A percentile compares a stretch with the other conserved stretches of the same genome.
Conservation (phyloP, 2,329 filamentous ascomycete genomes). For the Calonectria hawksworthii region DNA sequence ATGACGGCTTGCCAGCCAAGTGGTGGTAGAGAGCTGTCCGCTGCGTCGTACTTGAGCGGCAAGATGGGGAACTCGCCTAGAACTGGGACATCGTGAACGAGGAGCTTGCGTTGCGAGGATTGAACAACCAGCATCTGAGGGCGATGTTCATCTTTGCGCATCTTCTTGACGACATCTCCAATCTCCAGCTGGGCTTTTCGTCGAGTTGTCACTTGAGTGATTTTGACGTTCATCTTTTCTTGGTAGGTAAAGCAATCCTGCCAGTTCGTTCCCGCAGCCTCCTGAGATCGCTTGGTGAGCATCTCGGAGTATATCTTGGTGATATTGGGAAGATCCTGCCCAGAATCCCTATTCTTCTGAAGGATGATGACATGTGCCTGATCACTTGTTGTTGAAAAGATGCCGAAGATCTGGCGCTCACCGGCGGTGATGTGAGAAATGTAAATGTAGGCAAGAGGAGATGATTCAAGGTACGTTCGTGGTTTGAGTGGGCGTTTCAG, state of each 20-base stretch:
- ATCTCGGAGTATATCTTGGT: constrained; percentile 89
- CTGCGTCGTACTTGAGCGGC: constrained; percentile 83
- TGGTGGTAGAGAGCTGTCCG: constrained; percentile 89
- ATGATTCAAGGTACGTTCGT: constrained; percentile 79
- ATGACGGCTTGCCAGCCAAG: constrained; percentile 95
- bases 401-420: constrained; percentile 91
- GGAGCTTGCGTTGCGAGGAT: constrained; percentile 84
- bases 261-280: constrained; percentile 78
- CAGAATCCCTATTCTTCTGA: constrained; percentile 82
- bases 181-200: constrained; percentile 92
- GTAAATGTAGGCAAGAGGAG: constrained; percentile 86
- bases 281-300: constrained; percentile 74
- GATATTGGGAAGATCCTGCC: constrained; percentile 89
- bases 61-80: constrained; percentile 89
- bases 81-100: constrained; percentile 88
- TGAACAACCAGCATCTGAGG: constrained; percentile 91
- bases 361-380: constrained; percentile 92
- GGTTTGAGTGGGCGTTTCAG: constrained; percentile 77
- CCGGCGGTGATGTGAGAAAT: constrained; percentile 93
- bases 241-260: constrained; percentile 90
- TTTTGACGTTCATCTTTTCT: constrained; percentile 86
- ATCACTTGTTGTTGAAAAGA: constrained; percentile 87
- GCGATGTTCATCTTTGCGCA: constrained; percentile 85
- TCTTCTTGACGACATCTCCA: constrained; percentile 88
- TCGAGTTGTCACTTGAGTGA: constrained; percentile 88